These are phyloP conservation scores for Massariosphaeria phaeospora DNA, from an alignment of 495 filamentous ascomycete species.

Conservation along the genomic window DNA sequence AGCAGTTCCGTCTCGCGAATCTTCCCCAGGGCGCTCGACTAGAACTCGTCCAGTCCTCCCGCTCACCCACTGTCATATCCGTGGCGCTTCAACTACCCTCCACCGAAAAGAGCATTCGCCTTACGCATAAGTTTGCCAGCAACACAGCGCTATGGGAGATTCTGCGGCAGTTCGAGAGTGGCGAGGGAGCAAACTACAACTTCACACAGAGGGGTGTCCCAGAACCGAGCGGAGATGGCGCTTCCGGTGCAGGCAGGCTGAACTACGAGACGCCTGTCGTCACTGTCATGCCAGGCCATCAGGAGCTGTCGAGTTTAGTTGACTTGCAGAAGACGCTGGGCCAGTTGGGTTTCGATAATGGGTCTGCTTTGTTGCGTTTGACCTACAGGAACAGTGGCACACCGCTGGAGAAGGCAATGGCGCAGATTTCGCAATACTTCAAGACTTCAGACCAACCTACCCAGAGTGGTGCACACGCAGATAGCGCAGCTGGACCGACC, in stretches of 20 bases:
- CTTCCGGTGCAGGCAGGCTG: slow-evolving; percentile 63
- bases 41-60: slow-evolving; percentile 80
- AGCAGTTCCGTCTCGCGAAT: slow-evolving; percentile 79
- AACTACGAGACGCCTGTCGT: slow-evolving; percentile 84
- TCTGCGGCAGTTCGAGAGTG: slow-evolving; percentile 79
- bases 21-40: slow-evolving; percentile 82
- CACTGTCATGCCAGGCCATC: slow-evolving; percentile 60
- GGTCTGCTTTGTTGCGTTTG: slow-evolving; percentile 70
- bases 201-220: slow-evolving; percentile 75
- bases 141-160: slow-evolving; percentile 82
- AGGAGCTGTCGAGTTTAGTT: slow-evolving; percentile 66
- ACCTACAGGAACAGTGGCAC: slow-evolving; percentile 68
- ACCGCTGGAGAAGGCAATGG: slow-evolving; percentile 80
- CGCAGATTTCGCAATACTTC: slow-evolving; percentile 70
- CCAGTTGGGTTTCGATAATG: slow-evolving; percentile 81
- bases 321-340: slow-evolving; percentile 83
- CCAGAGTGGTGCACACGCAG: slow-evolving; percentile 16
- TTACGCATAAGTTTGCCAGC: slow-evolving; percentile 77
- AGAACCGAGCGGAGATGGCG: slow-evolving; percentile 42
- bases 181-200: slow-evolving; percentile 49
- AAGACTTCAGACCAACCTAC: slow-evolving; percentile 33
- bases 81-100: slow-evolving; percentile 78
- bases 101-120: slow-evolving; percentile 60
- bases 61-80: slow-evolving; percentile 74
- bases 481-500: neutral